Conservation (phyloP, 2,329 filamentous ascomycete species). For the Stemphylium lycopersici region DNA sequence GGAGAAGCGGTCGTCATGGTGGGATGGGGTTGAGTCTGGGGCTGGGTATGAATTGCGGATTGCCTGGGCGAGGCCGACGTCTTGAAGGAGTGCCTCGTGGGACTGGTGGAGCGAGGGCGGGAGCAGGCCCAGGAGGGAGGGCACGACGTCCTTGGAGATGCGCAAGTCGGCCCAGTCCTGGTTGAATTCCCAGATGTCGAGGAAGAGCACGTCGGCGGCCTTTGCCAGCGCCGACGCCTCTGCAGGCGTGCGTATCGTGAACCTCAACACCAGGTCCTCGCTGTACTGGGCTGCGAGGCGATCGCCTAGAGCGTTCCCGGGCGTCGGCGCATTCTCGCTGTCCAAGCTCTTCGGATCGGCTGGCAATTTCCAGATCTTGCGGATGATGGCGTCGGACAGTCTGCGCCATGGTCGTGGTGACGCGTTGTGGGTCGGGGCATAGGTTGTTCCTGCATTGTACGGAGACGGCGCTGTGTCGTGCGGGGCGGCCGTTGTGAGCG, state of each 20-base stretch:
- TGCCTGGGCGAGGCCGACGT: constrained; percentile 70
- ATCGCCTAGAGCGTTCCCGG: constrained; percentile 15
- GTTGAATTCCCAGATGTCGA: constrained; percentile 91
- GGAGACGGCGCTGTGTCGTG: constrained; percentile 27
- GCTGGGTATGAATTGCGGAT: constrained; percentile 78
- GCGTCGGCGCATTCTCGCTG: background rate
- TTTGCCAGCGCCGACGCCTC: constrained; percentile 75
- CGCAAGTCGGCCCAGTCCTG: constrained; percentile 84
- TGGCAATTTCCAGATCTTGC: constrained; percentile 39
- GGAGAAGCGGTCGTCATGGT: constrained; percentile 37
- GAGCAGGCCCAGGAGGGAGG: constrained; percentile 78
- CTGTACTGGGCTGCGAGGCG: constrained; percentile 63
- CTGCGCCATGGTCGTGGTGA: constrained; percentile 44
- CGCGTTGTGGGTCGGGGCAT: constrained; percentile 20
- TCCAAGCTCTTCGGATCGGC: constrained; percentile 22
- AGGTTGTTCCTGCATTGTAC: constrained; percentile 14
- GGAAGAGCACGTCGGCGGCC: constrained; percentile 74
- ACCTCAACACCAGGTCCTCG: constrained; percentile 85
- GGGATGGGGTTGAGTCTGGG: constrained; percentile 35
- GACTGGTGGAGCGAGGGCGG: constrained; percentile 74
- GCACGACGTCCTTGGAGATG: constrained; percentile 75
- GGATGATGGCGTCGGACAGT: constrained; percentile 46
- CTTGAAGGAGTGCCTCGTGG: constrained; percentile 77
- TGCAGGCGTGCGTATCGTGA: constrained; percentile 73
- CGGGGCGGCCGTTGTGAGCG: constrained; percentile 40